A percentile compares a stretch with the other conserved stretches of the same genome.
These are phyloP conservation scores for Trichoderma cornu-damae DNA, from an alignment of 2,329 filamentous ascomycete genomes.

Conservation along the genomic window DNA sequence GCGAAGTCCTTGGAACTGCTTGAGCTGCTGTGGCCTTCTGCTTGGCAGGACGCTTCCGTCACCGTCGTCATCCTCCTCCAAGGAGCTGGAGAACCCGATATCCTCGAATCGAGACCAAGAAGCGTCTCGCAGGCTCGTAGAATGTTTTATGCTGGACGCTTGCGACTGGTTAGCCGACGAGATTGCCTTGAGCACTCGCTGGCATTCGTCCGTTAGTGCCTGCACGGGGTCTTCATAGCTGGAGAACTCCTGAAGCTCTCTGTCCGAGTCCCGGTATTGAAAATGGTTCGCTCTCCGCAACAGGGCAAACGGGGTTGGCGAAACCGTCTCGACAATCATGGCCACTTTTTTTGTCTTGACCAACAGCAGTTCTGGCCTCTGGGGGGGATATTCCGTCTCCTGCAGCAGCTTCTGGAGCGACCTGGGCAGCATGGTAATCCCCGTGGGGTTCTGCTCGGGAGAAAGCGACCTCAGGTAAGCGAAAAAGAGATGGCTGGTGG, in stretches of 20 bases:
- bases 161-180: slow-evolving; percentile 84
- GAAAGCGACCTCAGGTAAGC: slow-evolving; percentile 88
- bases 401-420: slow-evolving; percentile 86
- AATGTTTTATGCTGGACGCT: slow-evolving; percentile 63
- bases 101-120: slow-evolving; percentile 98
- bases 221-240: slow-evolving; percentile 83
- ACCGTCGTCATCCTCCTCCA: slow-evolving; percentile 67
- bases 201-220: slow-evolving; percentile 88
- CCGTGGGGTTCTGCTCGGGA: slow-evolving; percentile 70
- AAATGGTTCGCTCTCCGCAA: slow-evolving; percentile 90
- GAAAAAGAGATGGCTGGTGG: slow-evolving; percentile 95
- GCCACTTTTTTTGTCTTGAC: slow-evolving; percentile 81
- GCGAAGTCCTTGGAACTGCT: slow-evolving; percentile 46
- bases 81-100: slow-evolving; percentile 74
- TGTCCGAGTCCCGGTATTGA: slow-evolving; percentile 85
- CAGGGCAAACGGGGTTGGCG: slow-evolving; percentile 87
- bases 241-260: slow-evolving; percentile 77
- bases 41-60: slow-evolving; percentile 46
- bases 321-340: slow-evolving; percentile 95
- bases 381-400: slow-evolving; percentile 90
- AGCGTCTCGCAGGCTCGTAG: slow-evolving; percentile 71
- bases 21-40: slow-evolving; percentile 32
- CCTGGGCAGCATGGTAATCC: slow-evolving; percentile 80
- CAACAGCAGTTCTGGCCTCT: slow-evolving; percentile 69
- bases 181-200: slow-evolving; percentile 82